These are phyloP conservation scores for Hymenoscyphus albidus DNA, from an alignment of 2,329 filamentous ascomycete species.

Conservation along the genomic window DNA sequence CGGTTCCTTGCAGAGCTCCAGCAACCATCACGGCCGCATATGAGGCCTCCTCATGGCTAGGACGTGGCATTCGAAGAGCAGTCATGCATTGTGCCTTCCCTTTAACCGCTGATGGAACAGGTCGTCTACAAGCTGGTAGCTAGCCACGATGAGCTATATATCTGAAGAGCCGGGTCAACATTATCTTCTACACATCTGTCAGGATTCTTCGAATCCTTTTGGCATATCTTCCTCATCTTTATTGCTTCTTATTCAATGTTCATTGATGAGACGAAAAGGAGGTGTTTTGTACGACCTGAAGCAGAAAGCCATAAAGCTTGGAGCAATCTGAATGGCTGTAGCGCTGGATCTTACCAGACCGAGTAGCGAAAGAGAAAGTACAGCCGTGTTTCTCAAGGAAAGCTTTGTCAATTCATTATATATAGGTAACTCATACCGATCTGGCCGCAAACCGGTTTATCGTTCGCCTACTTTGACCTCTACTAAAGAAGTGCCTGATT, in stretches of 20 bases:
- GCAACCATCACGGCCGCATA: conserved; percentile 8
- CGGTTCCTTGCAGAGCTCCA: conserved; percentile 4
- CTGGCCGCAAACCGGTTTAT: not conserved
- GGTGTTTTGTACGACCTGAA: not conserved
- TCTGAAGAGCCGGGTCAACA: not conserved
- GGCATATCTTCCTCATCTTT: not conserved
- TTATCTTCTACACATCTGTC: not conserved
- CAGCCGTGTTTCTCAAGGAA: too few species aligned
- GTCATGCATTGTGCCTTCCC: not conserved
- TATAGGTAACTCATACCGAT: not conserved
- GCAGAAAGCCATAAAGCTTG: not conserved
- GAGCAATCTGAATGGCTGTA: not conserved
- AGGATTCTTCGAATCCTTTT: not conserved
- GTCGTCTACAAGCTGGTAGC: not conserved
- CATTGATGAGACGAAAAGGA: not conserved
- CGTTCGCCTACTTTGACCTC: not conserved
- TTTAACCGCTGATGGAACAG: not conserved
- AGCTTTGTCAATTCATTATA: not conserved
- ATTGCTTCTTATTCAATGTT: not conserved
- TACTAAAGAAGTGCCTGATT: too few species aligned
- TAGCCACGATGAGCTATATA: not conserved
- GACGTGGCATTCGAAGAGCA: conserved; percentile 8
- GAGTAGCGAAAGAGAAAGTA: not conserved
- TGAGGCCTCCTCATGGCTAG: conserved; percentile 9
- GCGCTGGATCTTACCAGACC: not conserved